Evolutionary conservation across 345 rosid genomes (phyloP).

Genomic region (Corchorus capsularis): DNA sequence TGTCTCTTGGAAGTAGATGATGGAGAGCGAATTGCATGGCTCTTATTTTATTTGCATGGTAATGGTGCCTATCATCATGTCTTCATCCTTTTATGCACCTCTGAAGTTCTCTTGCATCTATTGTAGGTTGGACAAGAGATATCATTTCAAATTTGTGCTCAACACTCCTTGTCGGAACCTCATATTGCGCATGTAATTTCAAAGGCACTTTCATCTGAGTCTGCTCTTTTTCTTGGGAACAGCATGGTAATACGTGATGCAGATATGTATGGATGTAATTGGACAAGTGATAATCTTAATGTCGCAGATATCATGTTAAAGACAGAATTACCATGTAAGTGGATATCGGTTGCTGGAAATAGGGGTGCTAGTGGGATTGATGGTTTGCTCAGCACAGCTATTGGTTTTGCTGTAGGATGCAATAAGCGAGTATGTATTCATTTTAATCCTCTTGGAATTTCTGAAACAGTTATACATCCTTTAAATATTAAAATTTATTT

Average conservation of each 20-base stretch:
- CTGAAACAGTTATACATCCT: background rate
- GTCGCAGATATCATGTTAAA: conserved; percentile 40
- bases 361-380: conserved; percentile 99
- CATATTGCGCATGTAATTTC: conserved; percentile 69
- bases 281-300: conserved; percentile 30
- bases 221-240: conserved; percentile 88
- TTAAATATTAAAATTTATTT: background rate
- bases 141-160: conserved; percentile 64
- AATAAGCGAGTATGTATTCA: conserved; percentile 60
- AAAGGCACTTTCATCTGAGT: conserved; percentile 52
- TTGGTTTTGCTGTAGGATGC: conserved; percentile 93
- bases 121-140: conserved; percentile 73
- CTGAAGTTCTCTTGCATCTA: conserved; percentile 23
- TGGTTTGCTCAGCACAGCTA: conserved; percentile 90
- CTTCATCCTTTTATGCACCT: conserved; percentile 1
- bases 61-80: background rate
- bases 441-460: background rate
- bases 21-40: background rate
- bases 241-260: conserved; percentile 96
- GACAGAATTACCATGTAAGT: conserved; percentile 51
- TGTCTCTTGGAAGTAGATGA: background rate
- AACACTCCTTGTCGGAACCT: conserved; percentile 75
- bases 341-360: conserved; percentile 81
- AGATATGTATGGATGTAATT: conserved; percentile 80
- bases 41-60: background rate